These are phyloP conservation scores for Planoprotostelium fungivorum DNA, from an alignment of 78 protist species.

Conservation along the genomic window DNA sequence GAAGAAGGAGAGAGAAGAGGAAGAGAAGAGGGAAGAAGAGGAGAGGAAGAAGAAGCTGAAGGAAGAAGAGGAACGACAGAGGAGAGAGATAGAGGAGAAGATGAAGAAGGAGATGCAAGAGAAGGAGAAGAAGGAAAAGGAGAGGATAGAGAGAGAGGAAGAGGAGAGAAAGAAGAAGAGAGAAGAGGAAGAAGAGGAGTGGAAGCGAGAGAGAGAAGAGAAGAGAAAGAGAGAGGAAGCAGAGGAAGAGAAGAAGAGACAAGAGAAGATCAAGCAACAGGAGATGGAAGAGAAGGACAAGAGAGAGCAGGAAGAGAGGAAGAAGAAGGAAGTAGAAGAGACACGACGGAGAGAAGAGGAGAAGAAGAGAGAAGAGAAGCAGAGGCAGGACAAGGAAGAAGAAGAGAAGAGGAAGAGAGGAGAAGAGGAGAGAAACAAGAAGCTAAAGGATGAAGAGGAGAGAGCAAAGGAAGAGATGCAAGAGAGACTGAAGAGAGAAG, in stretches of 20 bases:
- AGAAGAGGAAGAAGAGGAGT: background rate
- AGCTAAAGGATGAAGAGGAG: background rate
- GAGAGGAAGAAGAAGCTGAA: background rate
- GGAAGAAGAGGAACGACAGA: background rate
- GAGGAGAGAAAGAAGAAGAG: background rate
- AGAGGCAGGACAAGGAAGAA: background rate
- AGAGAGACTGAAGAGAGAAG: background rate
- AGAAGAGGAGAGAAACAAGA: background rate
- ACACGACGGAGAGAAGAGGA: background rate
- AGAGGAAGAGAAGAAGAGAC: background rate
- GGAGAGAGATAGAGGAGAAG: background rate
- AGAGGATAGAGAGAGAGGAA: background rate
- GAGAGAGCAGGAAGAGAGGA: background rate
- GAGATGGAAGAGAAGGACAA: background rate
- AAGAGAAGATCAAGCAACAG: background rate
- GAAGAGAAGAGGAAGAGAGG: background rate
- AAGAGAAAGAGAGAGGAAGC: background rate
- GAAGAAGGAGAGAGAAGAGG: background rate
- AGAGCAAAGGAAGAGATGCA: background rate
- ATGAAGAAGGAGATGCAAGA: background rate
- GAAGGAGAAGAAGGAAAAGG: background rate
- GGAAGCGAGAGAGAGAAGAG: background rate
- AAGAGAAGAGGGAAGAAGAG: background rate
- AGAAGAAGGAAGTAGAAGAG: background rate
- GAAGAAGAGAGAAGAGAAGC: background rate